phyloP scores from a whole-genome alignment of 495 filamentous ascomycete species.

The Aspergillus cristatus region DNA sequence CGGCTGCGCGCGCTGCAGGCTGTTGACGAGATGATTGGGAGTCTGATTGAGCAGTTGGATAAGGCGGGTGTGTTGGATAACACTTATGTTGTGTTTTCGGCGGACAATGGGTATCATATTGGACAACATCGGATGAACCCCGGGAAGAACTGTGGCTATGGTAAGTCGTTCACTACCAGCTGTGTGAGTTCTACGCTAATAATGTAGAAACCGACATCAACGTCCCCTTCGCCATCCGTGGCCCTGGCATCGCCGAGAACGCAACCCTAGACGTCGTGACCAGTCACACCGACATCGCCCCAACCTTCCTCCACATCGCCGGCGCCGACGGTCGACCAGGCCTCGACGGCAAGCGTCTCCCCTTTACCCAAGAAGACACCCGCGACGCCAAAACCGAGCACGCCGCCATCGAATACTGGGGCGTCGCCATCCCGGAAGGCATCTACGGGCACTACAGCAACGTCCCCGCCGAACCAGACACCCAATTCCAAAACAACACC shows the following conservation, averaged over 20 bases:
- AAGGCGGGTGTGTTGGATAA: conserved; percentile 47
- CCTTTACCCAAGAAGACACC: conserved; percentile 21
- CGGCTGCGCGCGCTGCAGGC: conserved; percentile 52
- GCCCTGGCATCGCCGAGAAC: conserved; percentile 44
- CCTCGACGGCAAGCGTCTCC: conserved; percentile 47
- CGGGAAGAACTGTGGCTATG: conserved; percentile 59
- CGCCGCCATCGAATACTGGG: conserved; percentile 55
- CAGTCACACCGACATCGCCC: conserved; percentile 57
- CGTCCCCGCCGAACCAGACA: conserved; percentile 8
- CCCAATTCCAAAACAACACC: conserved; percentile 39
- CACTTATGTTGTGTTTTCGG: conserved; percentile 58
- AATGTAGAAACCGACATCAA: conserved; percentile 55
- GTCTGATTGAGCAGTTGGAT: conserved; percentile 40
- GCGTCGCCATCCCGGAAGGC: conserved; percentile 36
- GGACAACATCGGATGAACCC: conserved; percentile 59
- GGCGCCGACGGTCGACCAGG: conserved; percentile 23
- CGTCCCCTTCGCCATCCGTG: conserved; percentile 52
- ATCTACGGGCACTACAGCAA: conserved; percentile 25
- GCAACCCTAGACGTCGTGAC: conserved; percentile 43
- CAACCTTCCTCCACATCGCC: conserved; percentile 48
- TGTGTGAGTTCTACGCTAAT: not conserved
- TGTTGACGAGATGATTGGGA: conserved; percentile 60
- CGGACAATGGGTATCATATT: conserved; percentile 63
- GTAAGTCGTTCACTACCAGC: conserved; percentile 48
- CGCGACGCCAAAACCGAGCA: conserved; percentile 42